A percentile compares a stretch with the other conserved stretches of the same genome.
phyloP scores from a whole-genome alignment of 805 yeast species.

The Nakazawaea ernobii region DNA sequence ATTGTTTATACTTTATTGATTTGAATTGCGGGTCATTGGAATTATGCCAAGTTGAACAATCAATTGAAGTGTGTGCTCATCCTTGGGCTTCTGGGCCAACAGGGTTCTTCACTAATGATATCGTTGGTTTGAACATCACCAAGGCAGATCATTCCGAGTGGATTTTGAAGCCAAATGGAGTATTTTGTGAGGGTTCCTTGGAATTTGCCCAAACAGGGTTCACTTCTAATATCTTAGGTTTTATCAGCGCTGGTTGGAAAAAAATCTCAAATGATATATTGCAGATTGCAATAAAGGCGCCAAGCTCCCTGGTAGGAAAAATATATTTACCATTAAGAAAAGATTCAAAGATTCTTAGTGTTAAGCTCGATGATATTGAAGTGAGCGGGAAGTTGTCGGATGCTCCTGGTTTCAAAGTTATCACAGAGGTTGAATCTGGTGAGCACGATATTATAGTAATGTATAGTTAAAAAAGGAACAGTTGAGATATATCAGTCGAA shows the following conservation, averaged over 20 bases:
- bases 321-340: background rate
- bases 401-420: too few relatives aligned
- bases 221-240: constrained; percentile 10
- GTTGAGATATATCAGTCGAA: too few relatives aligned
- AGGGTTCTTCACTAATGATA: constrained; percentile 7
- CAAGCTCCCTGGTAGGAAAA: background rate
- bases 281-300: background rate
- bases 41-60: too few relatives aligned
- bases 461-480: too few relatives aligned
- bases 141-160: constrained; percentile 6
- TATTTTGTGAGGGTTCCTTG: constrained; percentile 2
- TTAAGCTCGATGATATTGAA: background rate
- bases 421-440: too few relatives aligned
- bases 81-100: constrained; percentile 13
- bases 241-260: constrained; percentile 11
- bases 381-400: background rate
- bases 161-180: constrained; percentile 9
- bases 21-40: too few relatives aligned
- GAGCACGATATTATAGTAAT: too few relatives aligned
- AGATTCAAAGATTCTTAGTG: background rate
- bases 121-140: constrained; percentile 9
- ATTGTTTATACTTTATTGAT: too few relatives aligned
- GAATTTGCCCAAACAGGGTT: constrained; percentile 12
- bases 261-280: background rate
- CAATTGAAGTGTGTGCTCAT: constrained; percentile 2